Conservation (phyloP, 441 rosid species). For the Erodium texanum region DNA sequence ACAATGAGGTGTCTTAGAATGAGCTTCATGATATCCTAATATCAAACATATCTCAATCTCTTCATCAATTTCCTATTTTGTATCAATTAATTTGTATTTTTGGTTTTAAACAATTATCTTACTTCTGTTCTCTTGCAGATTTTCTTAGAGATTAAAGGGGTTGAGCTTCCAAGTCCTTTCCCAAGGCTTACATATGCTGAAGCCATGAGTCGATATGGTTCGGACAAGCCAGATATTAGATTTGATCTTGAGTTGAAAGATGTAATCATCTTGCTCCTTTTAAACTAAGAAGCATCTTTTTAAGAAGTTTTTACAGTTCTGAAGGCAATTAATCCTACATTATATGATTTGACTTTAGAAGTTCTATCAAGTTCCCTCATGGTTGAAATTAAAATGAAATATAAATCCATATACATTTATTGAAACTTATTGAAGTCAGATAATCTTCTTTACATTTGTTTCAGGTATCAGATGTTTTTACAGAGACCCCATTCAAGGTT, state of each 20-base stretch:
- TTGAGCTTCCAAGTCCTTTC: slow-evolving; percentile 69
- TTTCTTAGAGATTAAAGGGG: slow-evolving; percentile 72
- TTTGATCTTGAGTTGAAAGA: slow-evolving; percentile 85
- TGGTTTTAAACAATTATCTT: too few relatives aligned
- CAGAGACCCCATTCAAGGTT: slow-evolving; percentile 61
- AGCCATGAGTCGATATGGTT: slow-evolving; percentile 78
- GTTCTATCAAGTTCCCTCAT: too few relatives aligned
- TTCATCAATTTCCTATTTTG: too few relatives aligned
- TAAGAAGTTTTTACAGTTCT: too few relatives aligned
- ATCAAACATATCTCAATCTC: too few relatives aligned
- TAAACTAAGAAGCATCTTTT: too few relatives aligned
- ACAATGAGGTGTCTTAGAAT: background rate
- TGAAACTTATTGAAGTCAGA: background rate
- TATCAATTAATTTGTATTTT: too few relatives aligned
- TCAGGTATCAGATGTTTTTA: slow-evolving; percentile 77
- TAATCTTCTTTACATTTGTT: slow-evolving; percentile 15
- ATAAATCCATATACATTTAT: background rate
- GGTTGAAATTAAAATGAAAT: too few relatives aligned
- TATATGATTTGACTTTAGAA: too few relatives aligned
- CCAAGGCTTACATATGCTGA: slow-evolving; percentile 88
- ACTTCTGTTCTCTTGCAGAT: slow-evolving; percentile 42
- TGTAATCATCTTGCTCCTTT: slow-evolving; percentile 51
- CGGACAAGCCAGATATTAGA: slow-evolving; percentile 92
- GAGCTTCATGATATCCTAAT: background rate
- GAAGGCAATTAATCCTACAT: too few relatives aligned